Evolutionary conservation across 176 grass and related monocot species (phyloP).

Genomic region (Metroxylon sagu): DNA sequence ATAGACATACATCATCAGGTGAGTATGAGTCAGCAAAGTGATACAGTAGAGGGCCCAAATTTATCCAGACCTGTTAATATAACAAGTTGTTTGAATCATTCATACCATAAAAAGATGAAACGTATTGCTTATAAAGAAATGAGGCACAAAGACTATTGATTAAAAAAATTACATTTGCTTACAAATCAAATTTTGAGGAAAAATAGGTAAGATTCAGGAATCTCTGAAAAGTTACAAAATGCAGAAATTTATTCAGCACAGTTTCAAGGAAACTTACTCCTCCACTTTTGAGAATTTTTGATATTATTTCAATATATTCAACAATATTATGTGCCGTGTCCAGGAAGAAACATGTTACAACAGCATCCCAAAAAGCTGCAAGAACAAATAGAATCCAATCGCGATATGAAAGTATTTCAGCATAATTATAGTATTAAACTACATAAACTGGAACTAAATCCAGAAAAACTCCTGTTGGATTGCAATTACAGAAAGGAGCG

Average conservation of each 20-base stretch:
- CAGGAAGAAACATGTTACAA: conserved; percentile 95
- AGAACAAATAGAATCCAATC: conserved; percentile 4
- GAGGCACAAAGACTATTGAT: not conserved
- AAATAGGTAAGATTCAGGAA: not conserved
- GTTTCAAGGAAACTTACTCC: conserved; percentile 47
- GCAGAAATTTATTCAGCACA: too few relatives aligned
- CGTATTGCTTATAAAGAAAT: not conserved
- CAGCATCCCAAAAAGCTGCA: conserved; percentile 95
- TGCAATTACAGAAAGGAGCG: too few relatives aligned
- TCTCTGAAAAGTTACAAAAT: too few relatives aligned
- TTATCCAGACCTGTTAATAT: conserved; percentile 80
- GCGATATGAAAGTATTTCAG: conserved; percentile 11
- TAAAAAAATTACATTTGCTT: conserved; percentile 7
- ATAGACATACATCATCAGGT: conserved; percentile 76
- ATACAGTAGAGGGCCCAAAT: conserved; percentile 88
- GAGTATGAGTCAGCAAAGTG: conserved; percentile 83
- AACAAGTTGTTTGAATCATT: conserved; percentile 12
- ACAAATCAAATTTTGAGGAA: conserved; percentile 9
- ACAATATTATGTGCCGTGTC: conserved; percentile 96
- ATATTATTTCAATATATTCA: conserved; percentile 97
- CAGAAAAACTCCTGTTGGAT: too few relatives aligned
- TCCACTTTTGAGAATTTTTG: conserved; percentile 82
- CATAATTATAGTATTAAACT: not conserved
- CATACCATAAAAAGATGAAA: conserved; percentile 9
- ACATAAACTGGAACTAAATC: too few relatives aligned